A percentile compares a stretch with the other conserved stretches of the same genome.
These are phyloP conservation scores for Fusarium denticulatum DNA, from an alignment of 2,329 filamentous ascomycete species.

Conservation along the genomic window DNA sequence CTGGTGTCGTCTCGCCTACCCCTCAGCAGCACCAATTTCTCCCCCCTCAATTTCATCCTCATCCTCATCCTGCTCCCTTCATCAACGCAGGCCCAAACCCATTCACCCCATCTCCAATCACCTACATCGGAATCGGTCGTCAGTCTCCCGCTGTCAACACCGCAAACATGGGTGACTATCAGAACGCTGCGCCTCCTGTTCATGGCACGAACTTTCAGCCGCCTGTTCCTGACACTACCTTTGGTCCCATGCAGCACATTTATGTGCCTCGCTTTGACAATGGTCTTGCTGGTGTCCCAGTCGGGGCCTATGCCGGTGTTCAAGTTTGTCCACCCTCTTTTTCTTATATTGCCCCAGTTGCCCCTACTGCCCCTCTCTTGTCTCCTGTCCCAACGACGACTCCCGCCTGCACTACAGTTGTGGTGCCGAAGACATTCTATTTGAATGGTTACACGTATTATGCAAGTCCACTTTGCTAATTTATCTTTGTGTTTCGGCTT, in stretches of 20 bases:
- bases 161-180: constrained; percentile 51
- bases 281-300: constrained; percentile 46
- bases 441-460: constrained; percentile 49
- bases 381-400: constrained; percentile 38
- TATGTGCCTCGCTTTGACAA: constrained; percentile 65
- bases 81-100: constrained; percentile 16
- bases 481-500: neutral
- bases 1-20: constrained; percentile 28
- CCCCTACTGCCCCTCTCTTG: constrained; percentile 36
- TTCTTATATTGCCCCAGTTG: constrained; percentile 36
- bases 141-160: constrained; percentile 42
- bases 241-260: constrained; percentile 64
- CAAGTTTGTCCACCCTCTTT: constrained; percentile 20
- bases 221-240: constrained; percentile 66
- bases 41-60: constrained; percentile 22
- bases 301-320: constrained; percentile 43
- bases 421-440: constrained; percentile 48
- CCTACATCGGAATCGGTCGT: constrained; percentile 43
- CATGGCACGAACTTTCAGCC: constrained; percentile 65
- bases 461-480: constrained; percentile 50
- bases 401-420: constrained; percentile 43
- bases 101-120: constrained; percentile 26
- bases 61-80: constrained; percentile 23
- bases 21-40: constrained; percentile 30
- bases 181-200: constrained; percentile 54